Base-by-base conservation (phyloP, 2,329 filamentous ascomycete species). In the Claviceps maximensis region DNA sequence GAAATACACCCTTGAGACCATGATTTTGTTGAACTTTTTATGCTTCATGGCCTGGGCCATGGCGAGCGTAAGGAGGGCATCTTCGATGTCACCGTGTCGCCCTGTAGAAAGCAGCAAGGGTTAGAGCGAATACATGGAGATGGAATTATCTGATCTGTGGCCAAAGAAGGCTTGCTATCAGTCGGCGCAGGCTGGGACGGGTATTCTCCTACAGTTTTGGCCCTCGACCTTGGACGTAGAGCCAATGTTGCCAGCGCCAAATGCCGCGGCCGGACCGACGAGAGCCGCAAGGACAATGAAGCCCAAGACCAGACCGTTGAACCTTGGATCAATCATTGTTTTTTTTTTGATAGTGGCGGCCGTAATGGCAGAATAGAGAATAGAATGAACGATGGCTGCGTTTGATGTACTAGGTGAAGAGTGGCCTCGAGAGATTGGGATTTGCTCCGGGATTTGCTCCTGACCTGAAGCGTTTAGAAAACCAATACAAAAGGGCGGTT, bases 11-110 rank as follows among this genome's bases (percentile, higher is more conserved):
- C 89, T 82, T 58, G 90, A 87, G 57, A 95, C 86, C 64, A 84
- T 86, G 63, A 95, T 80, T 73, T 93, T 93, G 74, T 79, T 82
- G 71, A 95, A 95, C 64, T 90, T 94, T 74, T 90, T 89, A 60
- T 74, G 73, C 59, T 73, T 73, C 56, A 75, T 67, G 60, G 72
- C 73, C 47, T 67, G 71, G 50, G 75, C 75, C 70, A 77, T 75
- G 47, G 83, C 70, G 29, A 95, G 74, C 55, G 79, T 83, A 55
- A 95, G 80, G 53, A 95, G 81, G 36, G 86, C 84, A 73, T 96
- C 90, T 74, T 95, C 90, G 63, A 96, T 94, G 69, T 96, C 90
- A 63, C 87, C 87, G 77, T 91, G 86, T 59, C 86, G 84, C 85
- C 85, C 80, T 84, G 59, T 13, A 4, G 15, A 53, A 42, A 40